Conservation (phyloP, 1,284 basidiomycete species). For the Marasmius tenuissimus region DNA sequence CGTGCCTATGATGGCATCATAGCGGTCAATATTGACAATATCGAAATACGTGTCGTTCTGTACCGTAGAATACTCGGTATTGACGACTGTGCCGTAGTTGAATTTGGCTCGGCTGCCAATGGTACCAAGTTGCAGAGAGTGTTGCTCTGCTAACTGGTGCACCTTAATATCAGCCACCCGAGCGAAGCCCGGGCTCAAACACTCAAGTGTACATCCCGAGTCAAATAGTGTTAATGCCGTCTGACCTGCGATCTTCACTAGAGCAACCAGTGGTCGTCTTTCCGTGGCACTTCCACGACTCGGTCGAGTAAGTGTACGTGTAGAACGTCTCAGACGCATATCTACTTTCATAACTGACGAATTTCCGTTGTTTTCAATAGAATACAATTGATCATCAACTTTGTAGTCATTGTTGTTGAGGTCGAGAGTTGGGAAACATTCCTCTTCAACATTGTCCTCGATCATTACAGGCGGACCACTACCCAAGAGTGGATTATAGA, state of each 20-base stretch:
- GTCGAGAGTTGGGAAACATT: not conserved
- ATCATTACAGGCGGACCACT: not conserved
- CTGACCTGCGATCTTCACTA: conserved; percentile 3
- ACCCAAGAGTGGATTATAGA: not conserved
- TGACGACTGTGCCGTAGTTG: conserved; percentile 4
- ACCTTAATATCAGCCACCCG: no score
- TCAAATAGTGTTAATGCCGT: conserved; percentile 13
- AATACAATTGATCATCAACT: not conserved
- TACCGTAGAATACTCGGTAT: not conserved
- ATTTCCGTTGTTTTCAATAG: not conserved
- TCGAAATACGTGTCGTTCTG: conserved; percentile 22
- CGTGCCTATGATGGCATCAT: conserved; percentile 28
- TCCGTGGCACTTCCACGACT: not conserved
- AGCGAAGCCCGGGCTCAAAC: no score
- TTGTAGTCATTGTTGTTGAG: not conserved
- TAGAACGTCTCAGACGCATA: not conserved
- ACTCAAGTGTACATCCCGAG: no score
- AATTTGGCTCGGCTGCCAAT: conserved; percentile 14
- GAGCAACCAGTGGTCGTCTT: conserved; percentile 1
- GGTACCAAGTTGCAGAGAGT: conserved; percentile 14
- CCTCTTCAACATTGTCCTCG: not conserved
- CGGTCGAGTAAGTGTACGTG: not conserved
- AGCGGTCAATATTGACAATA: conserved; percentile 29
- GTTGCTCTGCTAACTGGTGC: conserved; percentile 10
- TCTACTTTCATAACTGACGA: not conserved